A percentile compares a stretch with the other conserved stretches of the same genome.
These are phyloP conservation scores for Ophiosphaerella herpotricha DNA, from an alignment of 2,329 filamentous ascomycete species.

Conservation along the genomic window DNA sequence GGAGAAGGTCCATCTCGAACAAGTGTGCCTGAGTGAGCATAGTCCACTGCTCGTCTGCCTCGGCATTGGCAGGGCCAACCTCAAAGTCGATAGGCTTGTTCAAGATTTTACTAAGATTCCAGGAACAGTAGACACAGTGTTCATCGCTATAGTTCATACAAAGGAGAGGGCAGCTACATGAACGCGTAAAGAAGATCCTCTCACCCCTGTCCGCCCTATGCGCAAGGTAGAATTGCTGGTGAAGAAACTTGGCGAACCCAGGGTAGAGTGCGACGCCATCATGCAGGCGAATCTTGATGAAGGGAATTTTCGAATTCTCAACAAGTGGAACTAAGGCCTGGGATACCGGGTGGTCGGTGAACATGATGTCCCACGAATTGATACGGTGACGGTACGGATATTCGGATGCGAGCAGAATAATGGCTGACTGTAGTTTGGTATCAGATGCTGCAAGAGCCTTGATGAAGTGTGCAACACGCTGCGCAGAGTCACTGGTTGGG, in stretches of 20 bases:
- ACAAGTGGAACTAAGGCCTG: slow-evolving; percentile 11
- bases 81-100: slow-evolving; percentile 11
- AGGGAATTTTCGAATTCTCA: slow-evolving; percentile 3
- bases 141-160: neutral
- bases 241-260: slow-evolving; percentile 4
- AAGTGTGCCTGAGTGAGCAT: slow-evolving; percentile 11
- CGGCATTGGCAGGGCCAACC: slow-evolving; percentile 3
- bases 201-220: neutral
- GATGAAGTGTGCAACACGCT: slow-evolving; percentile 18
- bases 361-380: slow-evolving; percentile 21
- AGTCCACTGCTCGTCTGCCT: slow-evolving; percentile 8
- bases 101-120: neutral
- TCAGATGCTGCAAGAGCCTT: slow-evolving; percentile 9
- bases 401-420: slow-evolving; percentile 16
- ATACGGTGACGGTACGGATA: slow-evolving; percentile 3
- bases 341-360: slow-evolving; percentile 17
- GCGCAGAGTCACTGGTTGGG: slow-evolving; percentile 9
- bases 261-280: slow-evolving; percentile 16
- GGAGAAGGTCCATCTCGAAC: slow-evolving; percentile 10
- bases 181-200: slow-evolving; percentile 12
- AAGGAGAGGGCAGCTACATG: slow-evolving; percentile 11
- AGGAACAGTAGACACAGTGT: neutral
- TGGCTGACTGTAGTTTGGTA: slow-evolving; percentile 11
- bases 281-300: slow-evolving; percentile 20
- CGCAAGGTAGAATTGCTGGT: slow-evolving; percentile 8